These are phyloP conservation scores for Aureobasidium lini DNA, from an alignment of 2,329 filamentous ascomycete genomes.

Conservation along the genomic window DNA sequence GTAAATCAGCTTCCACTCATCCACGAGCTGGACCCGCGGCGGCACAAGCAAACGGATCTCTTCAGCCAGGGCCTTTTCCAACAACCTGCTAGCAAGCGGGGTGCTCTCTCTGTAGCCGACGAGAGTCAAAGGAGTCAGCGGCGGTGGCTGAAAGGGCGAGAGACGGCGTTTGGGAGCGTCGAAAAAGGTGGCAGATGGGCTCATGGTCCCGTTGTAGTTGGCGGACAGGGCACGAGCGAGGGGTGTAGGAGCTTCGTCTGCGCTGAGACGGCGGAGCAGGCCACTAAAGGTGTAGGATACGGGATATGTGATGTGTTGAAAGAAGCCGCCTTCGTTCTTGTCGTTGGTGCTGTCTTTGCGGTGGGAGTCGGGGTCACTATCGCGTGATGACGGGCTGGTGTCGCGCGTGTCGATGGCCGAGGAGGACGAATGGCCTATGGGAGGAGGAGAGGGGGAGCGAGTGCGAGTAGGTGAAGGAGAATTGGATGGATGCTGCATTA, in stretches of 20 bases:
- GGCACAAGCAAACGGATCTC: constrained; percentile 88
- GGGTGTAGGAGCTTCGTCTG: constrained; percentile 34
- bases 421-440: not conserved
- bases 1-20: constrained; percentile 81
- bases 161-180: constrained; percentile 53
- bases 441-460: not conserved
- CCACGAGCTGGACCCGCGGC: constrained; percentile 75
- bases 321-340: constrained; percentile 18
- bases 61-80: constrained; percentile 71
- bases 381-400: not conserved
- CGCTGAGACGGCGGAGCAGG: constrained; percentile 40
- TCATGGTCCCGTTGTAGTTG: constrained; percentile 34
- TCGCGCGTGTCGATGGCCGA: not conserved
- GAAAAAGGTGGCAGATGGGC: constrained; percentile 45
- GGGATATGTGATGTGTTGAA: constrained; percentile 43
- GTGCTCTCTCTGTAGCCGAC: constrained; percentile 58
- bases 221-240: constrained; percentile 29
- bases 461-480: not conserved
- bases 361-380: not conserved
- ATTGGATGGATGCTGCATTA: not conserved
- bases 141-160: constrained; percentile 80
- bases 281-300: constrained; percentile 42
- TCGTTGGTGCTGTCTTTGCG: not conserved
- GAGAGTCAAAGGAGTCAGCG: constrained; percentile 72
- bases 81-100: constrained; percentile 52